Evolutionary conservation across 352 stramenopile genomes (phyloP).

Genomic region (Plasmopara muralis): DNA sequence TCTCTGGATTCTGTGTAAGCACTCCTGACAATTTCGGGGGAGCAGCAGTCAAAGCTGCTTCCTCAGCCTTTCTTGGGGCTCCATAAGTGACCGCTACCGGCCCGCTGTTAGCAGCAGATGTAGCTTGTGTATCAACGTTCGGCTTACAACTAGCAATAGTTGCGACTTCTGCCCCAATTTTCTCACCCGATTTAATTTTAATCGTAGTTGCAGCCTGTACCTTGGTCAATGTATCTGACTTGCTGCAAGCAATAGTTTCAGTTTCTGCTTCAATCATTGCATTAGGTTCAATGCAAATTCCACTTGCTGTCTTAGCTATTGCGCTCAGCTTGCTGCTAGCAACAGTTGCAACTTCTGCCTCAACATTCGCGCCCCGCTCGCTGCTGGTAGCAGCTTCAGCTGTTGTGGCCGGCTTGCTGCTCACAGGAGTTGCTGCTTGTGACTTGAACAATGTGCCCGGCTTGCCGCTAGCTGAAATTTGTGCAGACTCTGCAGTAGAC

Average conservation of each 20-base stretch:
- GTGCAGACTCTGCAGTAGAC: not conserved
- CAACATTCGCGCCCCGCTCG: not conserved
- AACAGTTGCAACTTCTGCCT: not conserved
- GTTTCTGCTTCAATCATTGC: not conserved
- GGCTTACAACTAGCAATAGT: not conserved
- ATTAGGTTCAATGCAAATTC: not conserved
- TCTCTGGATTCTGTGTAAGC: slow-evolving; percentile 30
- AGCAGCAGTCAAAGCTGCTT: not conserved
- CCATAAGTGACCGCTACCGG: not conserved
- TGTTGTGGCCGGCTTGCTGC: not conserved
- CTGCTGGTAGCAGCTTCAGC: not conserved
- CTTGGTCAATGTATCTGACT: not conserved
- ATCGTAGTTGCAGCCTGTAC: not conserved
- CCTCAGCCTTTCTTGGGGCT: not conserved
- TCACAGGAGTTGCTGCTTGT: not conserved
- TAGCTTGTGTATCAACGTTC: not conserved
- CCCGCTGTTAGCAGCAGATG: not conserved
- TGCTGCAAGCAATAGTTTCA: not conserved
- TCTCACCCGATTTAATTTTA: not conserved
- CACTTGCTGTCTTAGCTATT: not conserved
- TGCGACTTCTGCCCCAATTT: not conserved
- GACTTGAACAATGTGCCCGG: slow-evolving; percentile 1
- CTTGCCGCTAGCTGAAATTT: slow-evolving; percentile 1
- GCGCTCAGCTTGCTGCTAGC: not conserved
- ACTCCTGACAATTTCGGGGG: slow-evolving; percentile 1